Evolutionary conservation across 2,329 filamentous ascomycete species (phyloP).

Genomic region (Epichloe uncinata): DNA sequence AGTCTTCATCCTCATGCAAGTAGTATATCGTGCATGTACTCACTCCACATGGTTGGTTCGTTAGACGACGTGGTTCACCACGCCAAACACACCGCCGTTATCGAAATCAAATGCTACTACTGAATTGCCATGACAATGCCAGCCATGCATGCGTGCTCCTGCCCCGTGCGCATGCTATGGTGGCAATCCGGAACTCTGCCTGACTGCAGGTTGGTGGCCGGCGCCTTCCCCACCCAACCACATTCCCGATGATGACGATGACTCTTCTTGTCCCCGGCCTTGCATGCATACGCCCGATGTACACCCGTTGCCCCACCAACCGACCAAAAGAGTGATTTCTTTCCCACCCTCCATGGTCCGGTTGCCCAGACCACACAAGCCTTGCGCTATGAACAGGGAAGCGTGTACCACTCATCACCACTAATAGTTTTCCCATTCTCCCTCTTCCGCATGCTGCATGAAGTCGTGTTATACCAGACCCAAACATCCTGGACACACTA

Average conservation of each 20-base stretch:
- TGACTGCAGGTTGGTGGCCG: neutral
- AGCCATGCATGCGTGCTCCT: neutral
- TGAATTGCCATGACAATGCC: neutral
- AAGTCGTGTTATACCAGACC: neutral
- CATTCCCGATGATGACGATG: conserved; percentile 2
- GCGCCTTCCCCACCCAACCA: conserved; percentile 1
- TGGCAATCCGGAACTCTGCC: neutral
- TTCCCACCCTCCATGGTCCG: conserved; percentile 9
- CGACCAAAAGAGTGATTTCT: conserved; percentile 1
- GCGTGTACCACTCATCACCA: neutral
- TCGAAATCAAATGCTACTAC: neutral
- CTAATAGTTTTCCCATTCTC: neutral
- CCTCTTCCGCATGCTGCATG: neutral
- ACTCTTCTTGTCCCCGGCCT: neutral
- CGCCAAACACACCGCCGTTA: conserved; percentile 4
- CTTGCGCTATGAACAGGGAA: neutral
- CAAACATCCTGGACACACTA: neutral
- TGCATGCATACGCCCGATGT: too few species aligned
- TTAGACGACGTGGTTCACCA: neutral
- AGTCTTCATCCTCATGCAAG: too few species aligned
- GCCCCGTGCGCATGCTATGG: neutral
- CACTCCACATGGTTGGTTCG: too few species aligned
- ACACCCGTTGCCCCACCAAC: conserved; percentile 16
- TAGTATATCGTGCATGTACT: too few species aligned
- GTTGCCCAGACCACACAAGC: neutral